Base-by-base conservation (phyloP, 164 flowering plant species). In the Magnolia officinalis region DNA sequence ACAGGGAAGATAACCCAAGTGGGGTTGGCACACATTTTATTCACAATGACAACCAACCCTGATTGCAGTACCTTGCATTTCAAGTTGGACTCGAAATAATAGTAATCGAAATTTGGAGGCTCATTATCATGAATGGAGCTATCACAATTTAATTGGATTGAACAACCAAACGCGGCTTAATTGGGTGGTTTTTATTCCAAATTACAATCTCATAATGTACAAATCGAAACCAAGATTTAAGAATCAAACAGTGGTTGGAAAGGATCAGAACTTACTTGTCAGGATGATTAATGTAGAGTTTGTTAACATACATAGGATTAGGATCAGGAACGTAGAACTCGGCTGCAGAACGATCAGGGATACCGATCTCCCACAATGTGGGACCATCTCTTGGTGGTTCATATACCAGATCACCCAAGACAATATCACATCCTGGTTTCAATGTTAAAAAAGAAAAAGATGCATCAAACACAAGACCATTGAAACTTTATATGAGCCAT, bases 291-390 rank as follows among this genome's bases (percentile, higher is more conserved):
- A 91, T 71, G 73, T 81, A 91, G 21, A 93, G 89, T 64, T 81
- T 88, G 81, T 95, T 95, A 71, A 89, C 75, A 59, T 87, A 89
- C 13, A 63, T 83, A 6, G 92, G 93, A 73, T 88, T 78, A 20
- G 98, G 97, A 75, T 92, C 97, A 7, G 98, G 98, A 58, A 92
- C 73, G 59, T 79, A 95, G 76, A 91, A 95, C 49, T 95, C 92
- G 6, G 86, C 87, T 1, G 98, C 96, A 29, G 95, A 82, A 49
- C 98, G 92, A 79, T 93, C 97, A 70, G 98, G 98, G 63, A 88
- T 24, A 63, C 98, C 97, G 2, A 95, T 95, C 80, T 95, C 98
- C 98, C 98, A 95, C 69, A 93, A 58, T 1, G 97, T 93, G 0
- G 97, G 97, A 0, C 98, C 98, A 76, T 85, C 82, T 83, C 98